Percentiles rank a stretch among this genome's conserved stretches.
phyloP scores from a whole-genome alignment of 139 green algal genomes.

The Coelastrella sp. region DNA sequence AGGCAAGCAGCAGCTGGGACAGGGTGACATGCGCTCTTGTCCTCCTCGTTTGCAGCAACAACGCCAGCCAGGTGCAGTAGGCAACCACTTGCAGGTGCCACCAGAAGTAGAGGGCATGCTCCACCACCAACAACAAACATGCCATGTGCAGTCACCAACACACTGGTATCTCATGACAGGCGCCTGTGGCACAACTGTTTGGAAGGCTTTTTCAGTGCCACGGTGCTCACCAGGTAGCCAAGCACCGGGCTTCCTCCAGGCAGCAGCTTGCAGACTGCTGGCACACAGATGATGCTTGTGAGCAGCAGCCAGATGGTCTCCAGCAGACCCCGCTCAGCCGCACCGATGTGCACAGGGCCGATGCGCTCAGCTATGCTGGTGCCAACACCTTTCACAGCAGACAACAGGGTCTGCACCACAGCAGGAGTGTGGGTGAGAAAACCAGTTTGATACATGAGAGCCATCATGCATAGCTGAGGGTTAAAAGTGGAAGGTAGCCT shows the following conservation, averaged over 20 bases:
- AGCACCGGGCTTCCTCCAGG: slow-evolving; percentile 93
- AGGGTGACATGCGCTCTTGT: not conserved
- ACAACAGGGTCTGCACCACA: slow-evolving; percentile 16
- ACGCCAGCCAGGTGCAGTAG: not conserved
- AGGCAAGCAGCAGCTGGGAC: not conserved
- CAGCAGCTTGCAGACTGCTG: slow-evolving; percentile 88
- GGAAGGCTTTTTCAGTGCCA: too few species aligned
- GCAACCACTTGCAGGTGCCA: not conserved
- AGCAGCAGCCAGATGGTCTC: slow-evolving; percentile 93
- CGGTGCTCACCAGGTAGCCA: slow-evolving; percentile 88
- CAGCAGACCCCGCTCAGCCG: slow-evolving; percentile 80
- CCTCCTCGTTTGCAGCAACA: too few species aligned
- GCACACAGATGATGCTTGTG: slow-evolving; percentile 86
- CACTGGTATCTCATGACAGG: not conserved
- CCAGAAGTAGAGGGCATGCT: not conserved
- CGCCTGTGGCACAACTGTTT: too few species aligned
- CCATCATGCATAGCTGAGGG: too few species aligned
- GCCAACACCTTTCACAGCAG: not conserved
- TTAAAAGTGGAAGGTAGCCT: too few species aligned
- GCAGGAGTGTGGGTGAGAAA: not conserved
- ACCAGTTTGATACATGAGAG: not conserved
- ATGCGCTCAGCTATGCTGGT: slow-evolving; percentile 40
- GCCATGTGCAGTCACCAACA: not conserved
- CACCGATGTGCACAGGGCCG: slow-evolving; percentile 71
- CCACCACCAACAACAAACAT: not conserved